phyloP scores from a whole-genome alignment of 2,329 filamentous ascomycete genomes.

The Diaporthe citriasiana region DNA sequence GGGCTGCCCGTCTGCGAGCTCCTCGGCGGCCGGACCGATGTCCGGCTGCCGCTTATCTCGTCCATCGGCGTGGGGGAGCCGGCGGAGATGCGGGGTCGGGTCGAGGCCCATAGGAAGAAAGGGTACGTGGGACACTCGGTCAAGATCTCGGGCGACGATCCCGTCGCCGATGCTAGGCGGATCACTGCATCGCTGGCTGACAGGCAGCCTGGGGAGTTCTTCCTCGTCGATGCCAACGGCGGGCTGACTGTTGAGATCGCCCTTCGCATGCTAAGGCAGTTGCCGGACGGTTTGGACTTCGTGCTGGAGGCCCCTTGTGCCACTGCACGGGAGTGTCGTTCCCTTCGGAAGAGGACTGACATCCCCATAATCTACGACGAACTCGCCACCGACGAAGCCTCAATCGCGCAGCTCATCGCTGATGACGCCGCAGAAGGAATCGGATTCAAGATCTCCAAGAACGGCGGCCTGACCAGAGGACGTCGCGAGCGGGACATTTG shows the following conservation, averaged over 20 bases:
- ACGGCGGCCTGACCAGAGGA: background rate
- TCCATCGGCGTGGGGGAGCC: background rate
- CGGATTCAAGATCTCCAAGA: background rate
- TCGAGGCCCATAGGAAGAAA: background rate
- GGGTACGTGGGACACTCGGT: background rate
- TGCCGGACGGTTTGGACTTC: background rate
- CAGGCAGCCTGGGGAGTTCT: background rate
- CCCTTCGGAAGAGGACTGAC: background rate
- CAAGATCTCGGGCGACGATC: background rate
- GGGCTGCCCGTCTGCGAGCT: background rate
- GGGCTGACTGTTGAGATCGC: background rate
- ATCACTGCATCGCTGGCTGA: background rate
- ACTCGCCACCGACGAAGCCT: background rate
- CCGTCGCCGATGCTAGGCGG: background rate
- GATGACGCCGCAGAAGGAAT: background rate
- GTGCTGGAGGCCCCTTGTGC: background rate
- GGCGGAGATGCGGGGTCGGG: background rate
- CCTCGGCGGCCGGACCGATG: background rate
- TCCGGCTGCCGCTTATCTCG: background rate
- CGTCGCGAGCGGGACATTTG: background rate
- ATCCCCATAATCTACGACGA: background rate
- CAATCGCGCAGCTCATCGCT: background rate
- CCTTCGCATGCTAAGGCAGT: background rate
- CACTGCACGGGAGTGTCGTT: background rate
- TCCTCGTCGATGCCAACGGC: background rate